phyloP scores from a whole-genome alignment of 2,329 filamentous ascomycete genomes.

The Diaporthe citri region DNA sequence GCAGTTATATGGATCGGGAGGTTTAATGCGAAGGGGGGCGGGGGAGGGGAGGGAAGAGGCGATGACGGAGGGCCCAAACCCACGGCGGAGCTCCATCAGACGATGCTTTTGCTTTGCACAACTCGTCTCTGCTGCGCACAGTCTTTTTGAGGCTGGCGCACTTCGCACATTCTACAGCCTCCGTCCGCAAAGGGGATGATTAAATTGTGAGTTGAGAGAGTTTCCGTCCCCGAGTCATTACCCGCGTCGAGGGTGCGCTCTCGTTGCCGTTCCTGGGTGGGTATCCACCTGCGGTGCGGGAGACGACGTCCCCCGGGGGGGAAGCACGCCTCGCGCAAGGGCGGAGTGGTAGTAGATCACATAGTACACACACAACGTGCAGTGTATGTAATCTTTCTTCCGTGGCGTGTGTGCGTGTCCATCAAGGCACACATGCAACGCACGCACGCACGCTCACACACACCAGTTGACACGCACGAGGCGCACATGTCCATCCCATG shows the following conservation, averaged over 20 bases:
- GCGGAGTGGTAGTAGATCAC: too few species aligned
- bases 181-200: neutral
- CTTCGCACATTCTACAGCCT: too few species aligned
- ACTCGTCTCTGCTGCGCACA: neutral
- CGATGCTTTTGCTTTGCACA: neutral
- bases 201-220: neutral
- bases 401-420: neutral
- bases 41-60: neutral
- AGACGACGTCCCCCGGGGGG: too few species aligned
- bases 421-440: slow-evolving; percentile 1
- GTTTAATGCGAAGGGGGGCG: neutral
- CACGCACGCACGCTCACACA: neutral
- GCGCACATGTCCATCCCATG: slow-evolving; percentile 23
- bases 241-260: neutral
- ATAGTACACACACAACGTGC: too few species aligned
- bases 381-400: too few species aligned
- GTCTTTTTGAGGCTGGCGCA: too few species aligned
- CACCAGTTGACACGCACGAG: neutral
- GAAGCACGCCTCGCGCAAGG: too few species aligned
- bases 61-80: neutral
- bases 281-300: neutral
- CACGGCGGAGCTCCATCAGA: neutral
- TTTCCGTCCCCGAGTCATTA: neutral
- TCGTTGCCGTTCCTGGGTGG: neutral
- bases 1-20: slow-evolving; percentile 13